Evolutionary conservation across 177 flowering plant genomes (phyloP).

Genomic region (Vitis hybrid): DNA sequence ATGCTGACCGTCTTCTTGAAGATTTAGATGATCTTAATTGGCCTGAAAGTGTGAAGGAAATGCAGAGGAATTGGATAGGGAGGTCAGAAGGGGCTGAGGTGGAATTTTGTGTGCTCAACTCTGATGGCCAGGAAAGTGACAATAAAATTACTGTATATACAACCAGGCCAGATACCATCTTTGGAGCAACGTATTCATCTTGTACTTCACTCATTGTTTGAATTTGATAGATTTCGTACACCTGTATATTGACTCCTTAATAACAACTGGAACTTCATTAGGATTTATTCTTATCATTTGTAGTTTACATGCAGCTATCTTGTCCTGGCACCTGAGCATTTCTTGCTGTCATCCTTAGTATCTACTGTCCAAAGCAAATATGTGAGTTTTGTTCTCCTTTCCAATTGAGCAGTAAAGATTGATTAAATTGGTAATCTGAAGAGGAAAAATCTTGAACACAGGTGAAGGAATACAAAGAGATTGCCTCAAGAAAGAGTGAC

Average conservation of each 20-base stretch:
- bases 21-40: slow-evolving; percentile 94
- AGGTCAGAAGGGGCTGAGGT: slow-evolving; percentile 94
- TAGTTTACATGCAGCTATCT: slow-evolving; percentile 63
- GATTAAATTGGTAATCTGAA: slow-evolving; percentile 10
- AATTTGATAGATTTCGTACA: neutral
- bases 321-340: slow-evolving; percentile 94
- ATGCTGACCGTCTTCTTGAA: slow-evolving; percentile 98
- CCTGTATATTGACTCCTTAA: neutral
- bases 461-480: slow-evolving; percentile 90
- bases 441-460: slow-evolving; percentile 35
- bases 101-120: slow-evolving; percentile 60
- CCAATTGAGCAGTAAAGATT: slow-evolving; percentile 2
- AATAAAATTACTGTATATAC: slow-evolving; percentile 74
- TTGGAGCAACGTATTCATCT: slow-evolving; percentile 84
- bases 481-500: slow-evolving; percentile 88
- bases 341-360: slow-evolving; percentile 53
- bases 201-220: neutral
- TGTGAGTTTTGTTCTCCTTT: slow-evolving; percentile 43
- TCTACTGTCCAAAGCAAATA: slow-evolving; percentile 54
- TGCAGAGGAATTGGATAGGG: slow-evolving; percentile 99
- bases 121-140: slow-evolving; percentile 55
- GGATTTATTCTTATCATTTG: slow-evolving; percentile 4
- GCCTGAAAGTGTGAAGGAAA: slow-evolving; percentile 98
- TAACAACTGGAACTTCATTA: neutral
- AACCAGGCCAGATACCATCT: slow-evolving; percentile 96